These are phyloP conservation scores for Suillus sp. DNA, from an alignment of 768 basidiomycete genomes.

Conservation along the genomic window DNA sequence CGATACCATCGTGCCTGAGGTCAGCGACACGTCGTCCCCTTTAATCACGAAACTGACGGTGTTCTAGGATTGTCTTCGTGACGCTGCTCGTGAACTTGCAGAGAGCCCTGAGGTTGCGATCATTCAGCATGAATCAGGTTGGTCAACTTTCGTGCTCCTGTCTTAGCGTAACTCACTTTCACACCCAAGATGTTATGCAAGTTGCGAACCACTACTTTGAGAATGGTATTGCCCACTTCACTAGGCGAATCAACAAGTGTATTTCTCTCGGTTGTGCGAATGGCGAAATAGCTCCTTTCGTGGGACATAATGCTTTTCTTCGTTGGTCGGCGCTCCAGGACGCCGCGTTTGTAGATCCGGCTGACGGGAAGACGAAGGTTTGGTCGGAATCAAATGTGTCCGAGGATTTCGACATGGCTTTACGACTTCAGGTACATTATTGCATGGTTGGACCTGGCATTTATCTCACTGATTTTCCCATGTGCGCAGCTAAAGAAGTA, in stretches of 20 bases:
- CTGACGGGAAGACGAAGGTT: slow-evolving; percentile 66
- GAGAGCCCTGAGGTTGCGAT: slow-evolving; percentile 82
- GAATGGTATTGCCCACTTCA: slow-evolving; percentile 84
- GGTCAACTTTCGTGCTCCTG: slow-evolving; percentile 13
- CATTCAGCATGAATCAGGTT: slow-evolving; percentile 83
- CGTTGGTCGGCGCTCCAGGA: slow-evolving; percentile 86
- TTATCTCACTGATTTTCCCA: slow-evolving; percentile 5
- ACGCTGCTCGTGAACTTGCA: slow-evolving; percentile 78
- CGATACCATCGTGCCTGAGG: slow-evolving; percentile 77
- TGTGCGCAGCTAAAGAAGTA: slow-evolving; percentile 7
- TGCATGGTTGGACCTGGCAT: slow-evolving; percentile 41
- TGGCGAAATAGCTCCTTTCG: slow-evolving; percentile 70
- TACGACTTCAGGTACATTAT: slow-evolving; percentile 49
- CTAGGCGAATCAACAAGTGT: slow-evolving; percentile 75
- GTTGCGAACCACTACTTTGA: slow-evolving; percentile 85
- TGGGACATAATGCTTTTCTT: slow-evolving; percentile 82
- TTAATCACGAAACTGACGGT: not conserved
- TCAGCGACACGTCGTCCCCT: slow-evolving; percentile 21
- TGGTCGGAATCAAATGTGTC: slow-evolving; percentile 87
- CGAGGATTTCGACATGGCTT: slow-evolving; percentile 83
- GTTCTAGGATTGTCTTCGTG: slow-evolving; percentile 75
- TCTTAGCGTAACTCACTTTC: slow-evolving; percentile 1
- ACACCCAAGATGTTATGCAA: slow-evolving; percentile 70
- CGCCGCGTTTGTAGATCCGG: slow-evolving; percentile 66
- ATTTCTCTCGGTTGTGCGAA: slow-evolving; percentile 76